Evolutionary conservation across 1,284 basidiomycete genomes (phyloP), one percentile per base, ranked within the genome.

Genomic region (Sphaerobolus stellatus): DNA sequence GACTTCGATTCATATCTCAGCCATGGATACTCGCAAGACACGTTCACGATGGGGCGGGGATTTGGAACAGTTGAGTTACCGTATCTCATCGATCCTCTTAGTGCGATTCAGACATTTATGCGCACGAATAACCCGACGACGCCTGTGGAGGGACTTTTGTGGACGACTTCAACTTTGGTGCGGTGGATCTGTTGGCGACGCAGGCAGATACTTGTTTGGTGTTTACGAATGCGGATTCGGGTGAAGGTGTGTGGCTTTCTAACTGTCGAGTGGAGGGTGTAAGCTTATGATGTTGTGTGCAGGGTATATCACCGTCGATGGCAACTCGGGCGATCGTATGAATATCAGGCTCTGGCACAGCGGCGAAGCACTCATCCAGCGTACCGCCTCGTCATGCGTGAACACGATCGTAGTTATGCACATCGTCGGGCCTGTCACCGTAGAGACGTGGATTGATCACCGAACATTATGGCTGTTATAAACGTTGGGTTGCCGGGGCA

Each of bases 361-460:
- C 50, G 91, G 90, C 6, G 89, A 92, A 61, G 67, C 72, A 8
- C 76, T 88, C 24, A 76, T 88, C 29, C 66, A 71, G 4, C 74
- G 83, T 5, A 83, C 86, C 16, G 84, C 84, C 1, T 73, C 75
- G 3, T 71, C 76, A 58, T 86, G 87, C 70, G 79, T 79, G 62
- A 93, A 94, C 71, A 92, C 90, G 0, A 81, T 94, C 44, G 92
- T 95, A 14, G 79, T 94, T 31, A 78, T 88, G 22, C 86, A 94
- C 70, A 83, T 83, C 7, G 88, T 90, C 51, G 90, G 90, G 0
- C 84, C 88, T 0, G 71, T 90, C 28, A 82, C 85, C 56, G 61
- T 92, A 38, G 89, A 92, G 67, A 69, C 78, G 0, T 92, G 90
- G 90, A 84, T 90, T 58, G 84, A 92, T 1, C 78, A 88, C 68